These are phyloP conservation scores for Verticillium klebahnii DNA, from an alignment of 2,329 filamentous ascomycete genomes.

Conservation along the genomic window DNA sequence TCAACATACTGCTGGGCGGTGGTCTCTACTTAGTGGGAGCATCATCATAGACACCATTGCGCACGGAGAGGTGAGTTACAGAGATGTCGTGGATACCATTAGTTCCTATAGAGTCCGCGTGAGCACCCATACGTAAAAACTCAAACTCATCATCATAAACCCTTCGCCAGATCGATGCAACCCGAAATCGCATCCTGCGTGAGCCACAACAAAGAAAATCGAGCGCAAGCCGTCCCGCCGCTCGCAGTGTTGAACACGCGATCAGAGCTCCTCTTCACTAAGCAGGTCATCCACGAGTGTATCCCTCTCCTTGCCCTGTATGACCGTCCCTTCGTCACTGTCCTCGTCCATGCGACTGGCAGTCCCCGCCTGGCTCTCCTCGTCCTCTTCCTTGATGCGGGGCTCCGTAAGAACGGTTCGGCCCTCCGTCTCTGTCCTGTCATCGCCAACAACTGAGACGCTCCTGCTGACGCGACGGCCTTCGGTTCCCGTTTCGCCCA, in stretches of 20 bases:
- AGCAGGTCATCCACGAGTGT: conserved; percentile 34
- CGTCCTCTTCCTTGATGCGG: conserved; percentile 45
- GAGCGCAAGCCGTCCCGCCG: neutral
- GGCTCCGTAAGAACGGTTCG: conserved; percentile 35
- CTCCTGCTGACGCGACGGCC: conserved; percentile 38
- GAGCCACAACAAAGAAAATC: neutral
- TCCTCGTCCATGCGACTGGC: conserved; percentile 24
- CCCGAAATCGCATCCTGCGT: neutral
- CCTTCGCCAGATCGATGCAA: neutral
- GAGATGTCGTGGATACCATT: neutral
- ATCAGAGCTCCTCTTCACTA: conserved; percentile 31
- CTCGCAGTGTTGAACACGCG: neutral
- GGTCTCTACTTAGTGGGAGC: conserved; percentile 36
- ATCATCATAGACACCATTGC: neutral
- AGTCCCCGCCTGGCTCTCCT: conserved; percentile 29
- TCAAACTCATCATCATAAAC: neutral
- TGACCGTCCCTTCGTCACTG: conserved; percentile 17
- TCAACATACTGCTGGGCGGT: conserved; percentile 63
- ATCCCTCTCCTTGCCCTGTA: conserved; percentile 21
- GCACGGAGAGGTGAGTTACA: neutral
- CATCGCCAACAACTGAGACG: conserved; percentile 32
- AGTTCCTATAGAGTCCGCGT: neutral
- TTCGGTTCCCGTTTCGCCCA: conserved; percentile 40
- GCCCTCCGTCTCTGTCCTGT: conserved; percentile 26
- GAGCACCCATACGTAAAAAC: neutral